Evolutionary conservation across 2,329 filamentous ascomycete species (phyloP), one percentile per base, ranked within the genome.

Genomic region (Blastomyces parvus): DNA sequence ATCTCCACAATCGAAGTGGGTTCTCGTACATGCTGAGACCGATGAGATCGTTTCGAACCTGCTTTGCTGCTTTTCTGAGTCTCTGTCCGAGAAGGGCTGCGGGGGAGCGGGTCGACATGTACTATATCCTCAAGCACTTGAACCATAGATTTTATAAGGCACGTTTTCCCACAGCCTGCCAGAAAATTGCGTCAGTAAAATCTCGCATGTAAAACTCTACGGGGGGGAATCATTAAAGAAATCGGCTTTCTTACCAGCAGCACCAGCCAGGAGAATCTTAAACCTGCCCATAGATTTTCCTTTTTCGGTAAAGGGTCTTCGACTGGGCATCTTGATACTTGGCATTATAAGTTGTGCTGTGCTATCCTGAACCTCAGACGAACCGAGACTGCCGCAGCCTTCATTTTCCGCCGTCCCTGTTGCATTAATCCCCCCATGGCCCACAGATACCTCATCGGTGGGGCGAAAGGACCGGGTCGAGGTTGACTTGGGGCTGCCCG

Each of bases 311-410:
- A 97, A 97, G 0, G 92, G 92, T 60, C 91, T 84, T 59, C 94
- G 86, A 65, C 86, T 89, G 3, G 94, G 93, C 84, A 99, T 94
- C 66, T 85, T 87, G 70, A 99, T 88, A 71, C 91, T 96, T 5
- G 94, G 94, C 94, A 99, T 99, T 65, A 99, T 90, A n/a, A 99
- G 83, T 74, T 97, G 92, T n/a, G 79, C 78, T 14, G 77, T 70
- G 70, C 78, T 74, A 64, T 77, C 75, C 36, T 72, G 70, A 2
- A 74, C 62, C 59, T 70, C 70, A 11, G 70, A 69, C 9, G 73
- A 72, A 8, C 66, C 68, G 11, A 64, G 62, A 14, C 64, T 60
- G 22, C 72, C 71, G 72, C 83, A 86, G 70, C 83, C 86, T 70
- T 85, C 79, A 68, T 86, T 78, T 66, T 81, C 77, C 70, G 82